Conservation (phyloP, 2,329 filamentous ascomycete species). For the Monosporascus sp. region DNA sequence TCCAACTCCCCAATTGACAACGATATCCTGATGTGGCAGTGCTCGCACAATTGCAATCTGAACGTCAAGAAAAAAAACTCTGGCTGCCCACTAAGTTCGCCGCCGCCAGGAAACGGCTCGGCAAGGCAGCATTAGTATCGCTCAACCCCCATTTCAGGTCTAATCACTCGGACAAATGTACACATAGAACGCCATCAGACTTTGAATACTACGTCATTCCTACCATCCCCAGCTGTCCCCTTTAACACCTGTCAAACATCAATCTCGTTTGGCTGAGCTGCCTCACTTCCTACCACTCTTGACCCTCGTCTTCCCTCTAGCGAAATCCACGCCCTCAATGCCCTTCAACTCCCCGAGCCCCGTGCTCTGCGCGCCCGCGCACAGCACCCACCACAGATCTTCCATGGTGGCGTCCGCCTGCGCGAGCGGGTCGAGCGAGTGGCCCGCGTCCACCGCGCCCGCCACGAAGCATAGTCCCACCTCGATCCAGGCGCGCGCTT, state of each 20-base stretch:
- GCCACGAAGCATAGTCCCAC: slow-evolving; percentile 30
- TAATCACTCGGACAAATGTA: no score
- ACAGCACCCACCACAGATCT: slow-evolving; percentile 7
- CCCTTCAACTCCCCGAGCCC: slow-evolving; percentile 4
- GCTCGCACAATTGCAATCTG: background rate
- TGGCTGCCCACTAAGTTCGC: no score
- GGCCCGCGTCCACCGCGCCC: slow-evolving; percentile 11
- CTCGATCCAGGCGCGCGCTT: slow-evolving; percentile 27
- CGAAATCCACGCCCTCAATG: slow-evolving; percentile 1
- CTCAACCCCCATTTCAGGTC: no score
- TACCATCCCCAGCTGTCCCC: background rate
- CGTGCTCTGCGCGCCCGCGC: slow-evolving; percentile 1
- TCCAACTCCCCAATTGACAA: no score
- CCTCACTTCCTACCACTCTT: background rate
- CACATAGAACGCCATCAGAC: no score
- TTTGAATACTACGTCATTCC: background rate
- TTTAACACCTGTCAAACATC: background rate
- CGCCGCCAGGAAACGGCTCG: no score
- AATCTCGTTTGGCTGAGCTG: no score
- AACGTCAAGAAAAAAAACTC: background rate
- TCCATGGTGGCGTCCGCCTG: slow-evolving; percentile 1
- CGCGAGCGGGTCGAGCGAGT: background rate
- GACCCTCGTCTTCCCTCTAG: background rate
- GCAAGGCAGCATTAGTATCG: no score
- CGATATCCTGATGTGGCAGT: no score